These are phyloP conservation scores for Trichophyton schoenleinii DNA, from an alignment of 2,329 filamentous ascomycete species.

Conservation along the genomic window DNA sequence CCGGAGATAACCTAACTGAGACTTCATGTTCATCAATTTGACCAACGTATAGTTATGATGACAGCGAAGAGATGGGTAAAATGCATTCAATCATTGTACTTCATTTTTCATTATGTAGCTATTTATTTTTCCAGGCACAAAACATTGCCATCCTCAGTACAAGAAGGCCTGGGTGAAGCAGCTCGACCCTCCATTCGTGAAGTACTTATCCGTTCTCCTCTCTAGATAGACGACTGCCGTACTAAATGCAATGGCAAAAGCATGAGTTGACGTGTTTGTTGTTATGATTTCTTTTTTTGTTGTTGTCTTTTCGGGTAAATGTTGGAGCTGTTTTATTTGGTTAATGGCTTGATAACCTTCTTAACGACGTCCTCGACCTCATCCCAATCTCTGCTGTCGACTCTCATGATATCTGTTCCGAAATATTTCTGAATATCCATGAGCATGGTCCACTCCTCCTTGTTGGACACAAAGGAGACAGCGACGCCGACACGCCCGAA, in stretches of 20 bases:
- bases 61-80: no score
- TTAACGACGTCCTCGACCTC: slow-evolving; percentile 72
- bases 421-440: slow-evolving; percentile 70
- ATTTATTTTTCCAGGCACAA: not conserved
- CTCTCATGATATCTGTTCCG: slow-evolving; percentile 63
- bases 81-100: not conserved
- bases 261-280: not conserved
- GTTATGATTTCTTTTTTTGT: not conserved
- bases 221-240: not conserved
- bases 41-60: no score
- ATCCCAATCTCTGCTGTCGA: slow-evolving; percentile 85
- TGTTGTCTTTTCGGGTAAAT: not conserved
- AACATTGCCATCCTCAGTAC: not conserved
- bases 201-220: not conserved
- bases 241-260: not conserved
- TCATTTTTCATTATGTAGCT: not conserved
- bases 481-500: slow-evolving; percentile 95
- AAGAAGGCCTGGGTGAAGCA: not conserved
- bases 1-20: not conserved
- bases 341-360: slow-evolving; percentile 54
- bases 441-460: slow-evolving; percentile 66
- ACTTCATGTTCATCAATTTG: not conserved
- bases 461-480: slow-evolving; percentile 86
- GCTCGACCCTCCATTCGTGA: not conserved
- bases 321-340: not conserved